A percentile compares a stretch with the other conserved stretches of the same genome.
phyloP scores from a whole-genome alignment of 495 filamentous ascomycete species.

The Podospora tetraspora region DNA sequence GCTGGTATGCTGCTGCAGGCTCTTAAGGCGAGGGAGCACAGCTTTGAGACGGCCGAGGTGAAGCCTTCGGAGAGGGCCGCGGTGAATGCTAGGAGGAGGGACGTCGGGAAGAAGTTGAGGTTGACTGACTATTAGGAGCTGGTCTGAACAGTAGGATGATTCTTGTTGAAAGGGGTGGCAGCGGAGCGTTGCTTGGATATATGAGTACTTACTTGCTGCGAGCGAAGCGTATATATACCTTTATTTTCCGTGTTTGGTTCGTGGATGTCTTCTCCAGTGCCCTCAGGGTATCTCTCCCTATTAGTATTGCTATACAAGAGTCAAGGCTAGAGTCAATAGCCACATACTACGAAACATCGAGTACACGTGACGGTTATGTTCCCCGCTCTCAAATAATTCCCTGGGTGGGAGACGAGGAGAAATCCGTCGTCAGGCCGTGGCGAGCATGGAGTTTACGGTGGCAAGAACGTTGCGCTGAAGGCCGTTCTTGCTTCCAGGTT shows the following conservation, averaged over 20 bases:
- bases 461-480: neutral
- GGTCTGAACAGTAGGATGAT: neutral
- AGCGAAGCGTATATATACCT: neutral
- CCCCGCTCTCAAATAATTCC: no score
- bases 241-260: neutral
- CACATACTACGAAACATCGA: no score
- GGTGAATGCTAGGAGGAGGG: slow-evolving; percentile 50
- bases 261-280: neutral
- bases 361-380: no score
- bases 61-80: slow-evolving; percentile 45
- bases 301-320: neutral
- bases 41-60: slow-evolving; percentile 37
- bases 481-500: neutral
- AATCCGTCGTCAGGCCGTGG: no score
- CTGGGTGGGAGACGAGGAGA: no score
- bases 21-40: slow-evolving; percentile 56
- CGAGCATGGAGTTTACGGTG: no score
- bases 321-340: no score
- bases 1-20: slow-evolving; percentile 88
- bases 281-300: neutral
- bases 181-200: neutral
- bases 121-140: slow-evolving; percentile 61
- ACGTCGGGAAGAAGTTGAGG: slow-evolving; percentile 74
- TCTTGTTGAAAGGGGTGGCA: neutral
- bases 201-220: neutral